Evolutionary conservation across 2,329 filamentous ascomycete species (phyloP), one percentile per base, ranked within the genome.

Genomic region (Colletotrichum falcatum): DNA sequence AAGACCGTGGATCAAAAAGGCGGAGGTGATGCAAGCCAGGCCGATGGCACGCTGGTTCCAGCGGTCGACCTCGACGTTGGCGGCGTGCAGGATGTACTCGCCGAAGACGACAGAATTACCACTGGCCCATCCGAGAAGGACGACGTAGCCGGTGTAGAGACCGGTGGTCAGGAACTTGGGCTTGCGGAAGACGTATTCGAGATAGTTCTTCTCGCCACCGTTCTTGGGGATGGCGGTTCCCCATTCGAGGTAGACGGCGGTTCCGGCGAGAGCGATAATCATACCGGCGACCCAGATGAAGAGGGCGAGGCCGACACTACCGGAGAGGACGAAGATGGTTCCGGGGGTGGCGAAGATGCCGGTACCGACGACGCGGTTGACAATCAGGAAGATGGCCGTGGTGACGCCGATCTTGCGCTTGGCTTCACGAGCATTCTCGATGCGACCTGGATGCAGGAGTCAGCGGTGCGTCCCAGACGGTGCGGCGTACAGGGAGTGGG

Each of bases 41-140:
- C 89, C 91, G 23, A 92, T 82, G 53, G 85, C 89, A 48, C 91
- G 85, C 80, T 92, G 88, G 78, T 92, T 91, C 90, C 90, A 92
- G 28, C 89, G 83, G 59, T 82, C 85, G 30, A 90, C 87, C 73
- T 92, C 86, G 28, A 89, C 84, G 16, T 88, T 81, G 14, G 90
- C 88, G 11, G 90, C 91, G 75, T 90, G 85, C 2, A 93, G 84
- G 66, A 93, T 89, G 78, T 92, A 92, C 77, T 92, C 89, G 70
- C 90, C 90, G 73, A 93, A 92, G 48, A 92, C 86, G 72, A 93
- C 88, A 0, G 87, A 91, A 78, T 92, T 92, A 18, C 88, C 88
- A 8, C 87, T 88, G 0, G 89, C 89, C 89, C 89, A 92, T 16
- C 87, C 89, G 23, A 92, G 85, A 1, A 92, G 83, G 33, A 92